These are phyloP conservation scores for Halenospora varia DNA, from an alignment of 495 filamentous ascomycete species.

Conservation along the genomic window DNA sequence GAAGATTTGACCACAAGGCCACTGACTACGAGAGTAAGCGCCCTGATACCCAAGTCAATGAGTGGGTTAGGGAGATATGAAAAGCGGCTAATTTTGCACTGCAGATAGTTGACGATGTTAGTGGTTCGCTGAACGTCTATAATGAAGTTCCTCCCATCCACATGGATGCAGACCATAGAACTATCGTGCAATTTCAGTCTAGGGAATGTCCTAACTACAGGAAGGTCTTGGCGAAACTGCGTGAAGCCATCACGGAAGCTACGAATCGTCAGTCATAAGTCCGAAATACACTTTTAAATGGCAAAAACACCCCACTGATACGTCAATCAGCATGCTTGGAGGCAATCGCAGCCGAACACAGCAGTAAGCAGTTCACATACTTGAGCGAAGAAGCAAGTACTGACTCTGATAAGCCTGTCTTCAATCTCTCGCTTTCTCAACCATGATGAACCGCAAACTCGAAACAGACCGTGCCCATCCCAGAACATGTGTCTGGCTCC, in stretches of 20 bases:
- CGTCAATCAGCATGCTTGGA: neutral
- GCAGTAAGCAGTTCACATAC: neutral
- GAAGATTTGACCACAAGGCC: neutral
- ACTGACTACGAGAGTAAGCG: neutral
- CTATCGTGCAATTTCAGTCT: neutral
- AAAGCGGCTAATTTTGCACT: neutral
- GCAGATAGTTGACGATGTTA: neutral
- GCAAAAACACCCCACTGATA: neutral
- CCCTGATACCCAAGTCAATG: neutral
- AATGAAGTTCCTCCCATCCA: neutral
- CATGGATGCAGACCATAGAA: neutral
- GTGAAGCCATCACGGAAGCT: neutral
- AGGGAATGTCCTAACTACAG: neutral
- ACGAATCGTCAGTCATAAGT: neutral
- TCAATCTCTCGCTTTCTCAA: constrained; percentile 15
- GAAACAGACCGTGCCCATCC: constrained; percentile 5
- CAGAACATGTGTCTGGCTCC: constrained; percentile 14
- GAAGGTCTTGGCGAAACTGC: neutral
- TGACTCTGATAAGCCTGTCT: constrained; percentile 9
- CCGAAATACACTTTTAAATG: neutral
- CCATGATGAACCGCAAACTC: constrained; percentile 8
- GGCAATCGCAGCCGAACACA: neutral
- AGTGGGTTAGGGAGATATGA: neutral
- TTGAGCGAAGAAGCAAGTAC: neutral
- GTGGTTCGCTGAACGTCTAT: neutral